Conservation (phyloP, 345 rosid genomes). For the Balakata baccata region DNA sequence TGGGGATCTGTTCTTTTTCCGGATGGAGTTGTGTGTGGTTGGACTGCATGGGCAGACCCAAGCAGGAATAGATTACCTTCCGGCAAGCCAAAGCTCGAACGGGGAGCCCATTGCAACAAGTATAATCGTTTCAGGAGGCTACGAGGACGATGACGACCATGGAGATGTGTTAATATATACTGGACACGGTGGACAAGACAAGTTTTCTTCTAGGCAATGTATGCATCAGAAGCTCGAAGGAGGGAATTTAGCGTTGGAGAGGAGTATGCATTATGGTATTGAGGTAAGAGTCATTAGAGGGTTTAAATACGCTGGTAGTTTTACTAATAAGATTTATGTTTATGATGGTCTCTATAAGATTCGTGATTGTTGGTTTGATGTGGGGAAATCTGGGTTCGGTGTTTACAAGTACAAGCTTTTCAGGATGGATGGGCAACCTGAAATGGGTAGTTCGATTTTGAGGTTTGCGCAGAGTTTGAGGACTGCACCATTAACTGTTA, state of each 20-base stretch:
- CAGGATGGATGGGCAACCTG: conserved; percentile 76
- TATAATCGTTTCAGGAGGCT: conserved; percentile 83
- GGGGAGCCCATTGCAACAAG: conserved; percentile 88
- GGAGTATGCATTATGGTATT: conserved; percentile 77
- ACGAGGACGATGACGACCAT: conserved; percentile 74
- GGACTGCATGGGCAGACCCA: conserved; percentile 82
- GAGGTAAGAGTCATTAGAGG: conserved; percentile 79
- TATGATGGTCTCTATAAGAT: conserved; percentile 87
- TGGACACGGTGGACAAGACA: conserved; percentile 91
- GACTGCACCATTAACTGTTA: conserved; percentile 48
- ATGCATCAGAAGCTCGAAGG: conserved; percentile 80
- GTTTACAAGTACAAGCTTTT: conserved; percentile 66
- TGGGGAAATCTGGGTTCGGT: conserved; percentile 88
- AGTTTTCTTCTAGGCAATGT: conserved; percentile 50
- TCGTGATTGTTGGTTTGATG: conserved; percentile 80
- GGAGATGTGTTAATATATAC: conserved; percentile 71
- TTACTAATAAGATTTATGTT: conserved; percentile 59
- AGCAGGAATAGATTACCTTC: conserved; percentile 80
- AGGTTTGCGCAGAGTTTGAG: conserved; percentile 63
- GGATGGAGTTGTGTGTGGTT: conserved; percentile 78
- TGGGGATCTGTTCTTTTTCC: conserved; percentile 74
- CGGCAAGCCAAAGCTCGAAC: conserved; percentile 60
- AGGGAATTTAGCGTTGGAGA: conserved; percentile 79
- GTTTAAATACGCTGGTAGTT: conserved; percentile 51
- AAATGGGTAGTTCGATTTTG: conserved; percentile 75